These are phyloP conservation scores for Fusarium keratoplasticum DNA, from an alignment of 2,329 filamentous ascomycete species.

Conservation along the genomic window DNA sequence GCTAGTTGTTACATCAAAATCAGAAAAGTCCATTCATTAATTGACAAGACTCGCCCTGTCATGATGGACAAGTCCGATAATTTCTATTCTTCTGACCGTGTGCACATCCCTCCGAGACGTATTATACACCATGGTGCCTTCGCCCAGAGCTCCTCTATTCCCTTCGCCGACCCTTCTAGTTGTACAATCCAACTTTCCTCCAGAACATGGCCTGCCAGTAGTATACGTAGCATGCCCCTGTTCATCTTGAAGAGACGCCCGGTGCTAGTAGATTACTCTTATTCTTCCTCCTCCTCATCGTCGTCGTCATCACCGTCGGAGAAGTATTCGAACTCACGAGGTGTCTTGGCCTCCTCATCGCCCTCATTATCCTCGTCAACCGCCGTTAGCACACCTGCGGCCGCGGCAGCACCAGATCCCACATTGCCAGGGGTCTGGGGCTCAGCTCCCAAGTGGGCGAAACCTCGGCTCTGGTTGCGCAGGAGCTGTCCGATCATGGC, in stretches of 20 bases:
- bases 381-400: slow-evolving; percentile 84
- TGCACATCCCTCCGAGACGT: slow-evolving; percentile 30
- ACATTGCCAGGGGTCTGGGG: slow-evolving; percentile 53
- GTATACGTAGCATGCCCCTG: not conserved
- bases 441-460: slow-evolving; percentile 43
- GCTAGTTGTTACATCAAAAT: not conserved
- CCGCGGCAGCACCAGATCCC: slow-evolving; percentile 72
- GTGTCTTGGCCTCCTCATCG: slow-evolving; percentile 77
- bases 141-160: slow-evolving; percentile 26
- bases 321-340: slow-evolving; percentile 82
- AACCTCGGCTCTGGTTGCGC: slow-evolving; percentile 52
- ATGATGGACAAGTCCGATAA: not conserved
- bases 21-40: not conserved
- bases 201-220: not conserved
- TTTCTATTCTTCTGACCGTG: slow-evolving; percentile 35
- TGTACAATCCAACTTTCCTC: slow-evolving; percentile 38
- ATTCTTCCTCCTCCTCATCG: slow-evolving; percentile 56
- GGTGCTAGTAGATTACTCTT: slow-evolving; percentile 4
- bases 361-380: slow-evolving; percentile 86
- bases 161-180: slow-evolving; percentile 34
- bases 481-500: slow-evolving; percentile 58
- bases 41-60: not conserved
- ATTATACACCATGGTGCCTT: slow-evolving; percentile 31
- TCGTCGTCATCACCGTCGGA: slow-evolving; percentile 72
- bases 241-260: not conserved